Conservation (phyloP, 2,329 filamentous ascomycete genomes). For the Monosporascus sp. region DNA sequence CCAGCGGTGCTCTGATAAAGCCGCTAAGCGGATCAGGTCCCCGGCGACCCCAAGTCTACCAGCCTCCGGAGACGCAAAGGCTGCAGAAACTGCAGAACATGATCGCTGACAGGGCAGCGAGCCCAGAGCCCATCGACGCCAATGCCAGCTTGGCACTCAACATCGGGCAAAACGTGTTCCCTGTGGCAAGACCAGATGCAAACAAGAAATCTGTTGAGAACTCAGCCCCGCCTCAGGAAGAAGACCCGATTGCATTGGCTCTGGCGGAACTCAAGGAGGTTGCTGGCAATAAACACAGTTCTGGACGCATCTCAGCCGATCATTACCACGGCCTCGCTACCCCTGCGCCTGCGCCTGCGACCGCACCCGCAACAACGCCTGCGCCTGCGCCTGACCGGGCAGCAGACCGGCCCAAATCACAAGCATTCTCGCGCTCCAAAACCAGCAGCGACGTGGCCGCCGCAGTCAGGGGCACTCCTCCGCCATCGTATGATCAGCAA, state of each 20-base stretch:
- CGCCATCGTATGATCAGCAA: slow-evolving; percentile 77
- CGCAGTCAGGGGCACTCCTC: slow-evolving; percentile 68
- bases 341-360: slow-evolving; percentile 50
- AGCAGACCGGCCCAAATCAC: slow-evolving; percentile 27
- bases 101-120: slow-evolving; percentile 43
- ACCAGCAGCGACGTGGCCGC: slow-evolving; percentile 41
- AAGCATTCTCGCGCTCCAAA: slow-evolving; percentile 36
- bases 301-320: slow-evolving; percentile 85
- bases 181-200: slow-evolving; percentile 75
- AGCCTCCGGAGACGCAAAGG: slow-evolving; percentile 27
- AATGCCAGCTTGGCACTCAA: slow-evolving; percentile 90
- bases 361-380: too few relatives aligned
- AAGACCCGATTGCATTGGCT: slow-evolving; percentile 86
- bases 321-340: slow-evolving; percentile 90
- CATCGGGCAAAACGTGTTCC: slow-evolving; percentile 91
- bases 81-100: slow-evolving; percentile 21
- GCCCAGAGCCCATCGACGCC: slow-evolving; percentile 84
- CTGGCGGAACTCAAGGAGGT: slow-evolving; percentile 89
- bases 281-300: slow-evolving; percentile 68
- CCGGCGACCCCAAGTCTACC: slow-evolving; percentile 35
- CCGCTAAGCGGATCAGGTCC: slow-evolving; percentile 9
- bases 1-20: too few relatives aligned
- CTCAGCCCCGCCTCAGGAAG: slow-evolving; percentile 49
- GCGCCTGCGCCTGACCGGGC: slow-evolving; percentile 41
- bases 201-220: slow-evolving; percentile 37